Conservation (phyloP, 805 yeast species). For the Pichia cabralensis region DNA sequence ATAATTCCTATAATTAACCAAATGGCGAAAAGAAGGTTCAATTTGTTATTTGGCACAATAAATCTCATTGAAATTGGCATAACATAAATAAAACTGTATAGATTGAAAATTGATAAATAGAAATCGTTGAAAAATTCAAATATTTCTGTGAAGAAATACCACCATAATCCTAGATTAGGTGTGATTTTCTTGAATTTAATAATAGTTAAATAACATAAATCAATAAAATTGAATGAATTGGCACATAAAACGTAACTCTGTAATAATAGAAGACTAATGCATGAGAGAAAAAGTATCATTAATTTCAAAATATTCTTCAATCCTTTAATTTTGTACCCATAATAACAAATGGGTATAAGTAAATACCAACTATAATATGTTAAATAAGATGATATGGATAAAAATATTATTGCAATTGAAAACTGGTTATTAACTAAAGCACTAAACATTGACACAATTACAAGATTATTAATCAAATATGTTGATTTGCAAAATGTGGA, state of each 20-base stretch:
- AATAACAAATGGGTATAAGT: conserved; percentile 43
- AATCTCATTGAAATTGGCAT: conserved; percentile 71
- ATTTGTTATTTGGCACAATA: conserved; percentile 6
- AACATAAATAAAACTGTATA: conserved; percentile 56
- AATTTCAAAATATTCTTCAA: conserved; percentile 16
- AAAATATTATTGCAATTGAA: conserved; percentile 36
- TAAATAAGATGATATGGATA: conserved; percentile 58
- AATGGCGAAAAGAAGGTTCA: conserved; percentile 24
- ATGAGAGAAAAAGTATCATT: conserved; percentile 19
- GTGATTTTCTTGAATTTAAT: conserved; percentile 57
- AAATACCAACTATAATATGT: conserved; percentile 54
- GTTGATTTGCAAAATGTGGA: conserved; percentile 66
- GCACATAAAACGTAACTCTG: conserved; percentile 32
- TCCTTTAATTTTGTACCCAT: conserved; percentile 9
- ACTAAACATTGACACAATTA: conserved; percentile 38
- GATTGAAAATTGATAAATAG: conserved; percentile 73
- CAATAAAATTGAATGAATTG: conserved; percentile 35
- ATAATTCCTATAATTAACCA: conserved; percentile 34
- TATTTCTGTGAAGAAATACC: conserved; percentile 96
- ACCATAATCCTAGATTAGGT: conserved; percentile 95
- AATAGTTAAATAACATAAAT: conserved; percentile 45
- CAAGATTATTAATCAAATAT: conserved; percentile 46
- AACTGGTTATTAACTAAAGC: conserved; percentile 33
- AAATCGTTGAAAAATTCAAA: conserved; percentile 82
- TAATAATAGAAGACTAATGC: conserved; percentile 23